Base-by-base conservation (phyloP, 164 flowering plant genomes). In the Buxus sempervirens region DNA sequence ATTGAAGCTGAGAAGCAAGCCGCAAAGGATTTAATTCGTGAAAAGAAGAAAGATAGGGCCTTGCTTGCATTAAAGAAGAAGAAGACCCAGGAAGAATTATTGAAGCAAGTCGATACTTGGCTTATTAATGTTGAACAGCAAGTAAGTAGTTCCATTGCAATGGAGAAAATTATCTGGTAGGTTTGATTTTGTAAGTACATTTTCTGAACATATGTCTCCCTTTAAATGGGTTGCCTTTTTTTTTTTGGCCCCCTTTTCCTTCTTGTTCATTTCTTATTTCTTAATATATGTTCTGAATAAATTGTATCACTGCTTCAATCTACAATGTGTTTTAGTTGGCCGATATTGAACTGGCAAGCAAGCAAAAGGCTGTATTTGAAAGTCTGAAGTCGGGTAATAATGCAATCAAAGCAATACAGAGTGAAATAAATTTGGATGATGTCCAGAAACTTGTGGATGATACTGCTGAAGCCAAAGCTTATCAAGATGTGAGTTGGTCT, bases 1-100 rank as follows among this genome's bases (percentile, higher is more conserved):
- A 94, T 90, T 71, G 97, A 91, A 80, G 96, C 98, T n/a, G 98
- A 94, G 76, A 90, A 88, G 76, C 87, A 89, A 82, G 98, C 98
- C 77, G 97, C 96, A n/a, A 90, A 79, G 71, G 90, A 91, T 69
- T 80, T 94, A 77, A 80, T 94, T 66, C 90, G 92, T 62, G 92
- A 91, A 71, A 94, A 91, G 87, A 90, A 79, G 74, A 94, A 94
- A 81, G 98, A 94, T 24, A 86, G 98, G 75, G 98, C 98, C 18
- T 85, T 94, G 79, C 72, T 91, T 60, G 96, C 98, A 28, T 73
- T 94, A 73, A 94, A 88, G 86, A 94, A 94, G 87, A 94, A 94
- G 77, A 91, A 86, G 74, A 66, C 90, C 54, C 97, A 93, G 65
- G 98, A 93, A 80, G 98, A 93, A 60, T 68, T 94, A 58, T 68